Conservation (phyloP, 805 yeast genomes). For the Trichomonascus vanleenenianus region DNA sequence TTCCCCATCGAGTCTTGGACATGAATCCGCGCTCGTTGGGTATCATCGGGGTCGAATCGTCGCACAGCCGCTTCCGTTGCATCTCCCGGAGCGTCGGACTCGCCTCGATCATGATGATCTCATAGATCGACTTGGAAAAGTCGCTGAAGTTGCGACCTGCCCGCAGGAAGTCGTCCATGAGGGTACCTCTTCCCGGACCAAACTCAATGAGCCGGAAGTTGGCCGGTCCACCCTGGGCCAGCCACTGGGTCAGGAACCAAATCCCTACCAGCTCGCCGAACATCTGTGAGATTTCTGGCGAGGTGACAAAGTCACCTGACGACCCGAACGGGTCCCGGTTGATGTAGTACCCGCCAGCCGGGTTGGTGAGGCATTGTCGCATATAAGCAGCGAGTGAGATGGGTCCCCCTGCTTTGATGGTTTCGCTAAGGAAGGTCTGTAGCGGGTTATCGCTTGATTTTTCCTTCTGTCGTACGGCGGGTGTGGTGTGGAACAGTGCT, state of each 20-base stretch:
- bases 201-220: conserved; percentile 56
- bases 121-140: conserved; percentile 30
- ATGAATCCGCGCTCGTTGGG: conserved; percentile 28
- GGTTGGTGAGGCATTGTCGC: conserved; percentile 76
- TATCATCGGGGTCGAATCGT: conserved; percentile 13
- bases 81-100: conserved; percentile 52
- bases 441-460: neutral
- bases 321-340: conserved; percentile 64
- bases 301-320: conserved; percentile 71
- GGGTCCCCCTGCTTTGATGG: conserved; percentile 61
- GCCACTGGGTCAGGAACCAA: conserved; percentile 52
- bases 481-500: no score
- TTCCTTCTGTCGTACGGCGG: no score
- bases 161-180: conserved; percentile 56
- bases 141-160: conserved; percentile 22
- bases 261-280: conserved; percentile 81
- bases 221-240: conserved; percentile 45
- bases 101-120: conserved; percentile 59
- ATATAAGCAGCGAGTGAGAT: conserved; percentile 64
- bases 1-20: conserved; percentile 44
- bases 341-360: conserved; percentile 71
- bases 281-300: conserved; percentile 81
- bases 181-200: conserved; percentile 82
- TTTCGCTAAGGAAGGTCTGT: conserved; percentile 22
- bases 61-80: conserved; percentile 47